Conservation (phyloP, 495 filamentous ascomycete genomes). For the Daldinia caldariorum region DNA sequence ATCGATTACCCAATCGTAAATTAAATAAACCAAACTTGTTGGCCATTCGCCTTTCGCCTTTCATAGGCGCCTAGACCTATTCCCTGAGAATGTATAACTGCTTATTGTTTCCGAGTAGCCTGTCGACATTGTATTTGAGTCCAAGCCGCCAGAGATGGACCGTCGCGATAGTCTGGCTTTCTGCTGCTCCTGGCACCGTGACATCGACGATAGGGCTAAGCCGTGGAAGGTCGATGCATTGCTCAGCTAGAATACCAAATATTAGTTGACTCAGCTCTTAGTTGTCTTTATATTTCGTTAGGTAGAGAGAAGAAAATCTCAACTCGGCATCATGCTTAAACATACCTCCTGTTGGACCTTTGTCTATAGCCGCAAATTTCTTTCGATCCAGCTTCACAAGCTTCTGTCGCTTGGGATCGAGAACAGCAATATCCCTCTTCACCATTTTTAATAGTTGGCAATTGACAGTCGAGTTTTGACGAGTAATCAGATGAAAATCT, state of each 20-base stretch:
- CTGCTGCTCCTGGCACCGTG: neutral
- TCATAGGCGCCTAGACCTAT: neutral
- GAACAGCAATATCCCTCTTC: neutral
- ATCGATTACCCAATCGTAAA: neutral
- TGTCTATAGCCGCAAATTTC: neutral
- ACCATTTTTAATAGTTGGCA: neutral
- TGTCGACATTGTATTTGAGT: neutral
- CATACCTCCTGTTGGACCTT: neutral
- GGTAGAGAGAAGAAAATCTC: neutral
- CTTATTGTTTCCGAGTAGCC: neutral
- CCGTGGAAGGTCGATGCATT: neutral
- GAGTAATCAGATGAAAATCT: neutral
- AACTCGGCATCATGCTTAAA: neutral
- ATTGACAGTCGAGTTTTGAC: too few species aligned
- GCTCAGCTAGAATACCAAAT: neutral
- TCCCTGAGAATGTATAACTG: slow-evolving; percentile 1
- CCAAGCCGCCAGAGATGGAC: slow-evolving; percentile 1
- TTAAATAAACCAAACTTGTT: neutral
- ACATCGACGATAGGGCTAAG: neutral
- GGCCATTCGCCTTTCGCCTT: neutral
- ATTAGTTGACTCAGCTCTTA: neutral
- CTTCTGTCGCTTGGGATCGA: neutral
- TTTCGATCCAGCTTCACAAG: slow-evolving; percentile 1
- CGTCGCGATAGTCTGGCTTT: neutral
- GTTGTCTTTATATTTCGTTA: too few species aligned